Evolutionary conservation across 192 early-diverging fungal genomes (phyloP).

Genomic region (Rhizoclosmatium sp.): DNA sequence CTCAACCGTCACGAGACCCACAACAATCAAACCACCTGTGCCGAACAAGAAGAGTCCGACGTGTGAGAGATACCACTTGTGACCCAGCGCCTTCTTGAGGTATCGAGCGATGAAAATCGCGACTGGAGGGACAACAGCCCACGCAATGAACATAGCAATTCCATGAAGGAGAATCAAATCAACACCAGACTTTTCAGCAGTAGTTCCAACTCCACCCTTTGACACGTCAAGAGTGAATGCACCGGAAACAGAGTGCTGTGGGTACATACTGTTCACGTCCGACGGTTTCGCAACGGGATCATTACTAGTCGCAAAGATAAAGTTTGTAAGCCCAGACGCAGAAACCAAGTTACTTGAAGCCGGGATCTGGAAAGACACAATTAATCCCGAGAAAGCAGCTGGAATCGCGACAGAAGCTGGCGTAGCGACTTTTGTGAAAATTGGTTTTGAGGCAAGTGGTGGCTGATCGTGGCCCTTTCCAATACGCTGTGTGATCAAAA

Average conservation of each 20-base stretch:
- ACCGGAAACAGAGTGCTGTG: conserved; percentile 31
- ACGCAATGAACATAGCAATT: conserved; percentile 41
- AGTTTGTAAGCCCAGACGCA: neutral
- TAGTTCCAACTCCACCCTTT: neutral
- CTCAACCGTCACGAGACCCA: conserved; percentile 35
- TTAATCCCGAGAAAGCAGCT: no score
- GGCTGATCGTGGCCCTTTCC: conserved; percentile 14
- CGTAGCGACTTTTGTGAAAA: neutral
- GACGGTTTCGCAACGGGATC: conserved; percentile 5
- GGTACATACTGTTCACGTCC: neutral
- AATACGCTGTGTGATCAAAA: conserved; percentile 11
- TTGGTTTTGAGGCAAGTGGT: neutral
- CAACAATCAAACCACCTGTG: conserved; percentile 9
- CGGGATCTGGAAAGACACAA: no score
- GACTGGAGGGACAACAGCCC: conserved; percentile 35
- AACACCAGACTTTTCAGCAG: neutral
- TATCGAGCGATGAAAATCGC: conserved; percentile 54
- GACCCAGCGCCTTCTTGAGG: conserved; percentile 44
- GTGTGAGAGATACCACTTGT: conserved; percentile 46
- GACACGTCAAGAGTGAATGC: conserved; percentile 27
- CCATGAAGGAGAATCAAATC: conserved; percentile 39
- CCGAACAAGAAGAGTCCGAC: conserved; percentile 41
- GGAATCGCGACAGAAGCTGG: no score
- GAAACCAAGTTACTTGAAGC: neutral
- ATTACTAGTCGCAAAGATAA: conserved; percentile 36